Evolutionary conservation across 2,329 filamentous ascomycete species (phyloP), one percentile per base, ranked within the genome.

Genomic region (Zelopaecilomyces penicillatus): DNA sequence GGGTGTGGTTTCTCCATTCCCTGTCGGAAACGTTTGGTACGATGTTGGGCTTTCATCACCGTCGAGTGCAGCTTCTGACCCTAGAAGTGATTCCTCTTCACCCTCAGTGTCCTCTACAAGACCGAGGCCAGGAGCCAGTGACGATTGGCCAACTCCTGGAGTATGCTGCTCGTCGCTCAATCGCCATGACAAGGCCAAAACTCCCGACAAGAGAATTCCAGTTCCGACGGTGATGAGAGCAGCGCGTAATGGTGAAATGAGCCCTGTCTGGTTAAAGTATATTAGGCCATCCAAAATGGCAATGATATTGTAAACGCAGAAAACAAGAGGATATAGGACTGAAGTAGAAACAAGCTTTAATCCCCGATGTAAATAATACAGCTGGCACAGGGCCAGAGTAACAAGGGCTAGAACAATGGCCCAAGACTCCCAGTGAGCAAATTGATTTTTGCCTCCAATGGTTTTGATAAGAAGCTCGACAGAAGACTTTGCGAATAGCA

Each of bases 281-380:
- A 98, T 95, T 54, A 98, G 75, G 30, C 93, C 93, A 65, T 98
- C 93, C 54, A 97, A 73, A 54, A 98, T 98, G 53, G 93, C 93
- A 59, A 97, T 90, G 58, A 98, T 95, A 73, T 98, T 98, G 75
- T 97, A 98, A 52, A 97, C 81, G 74, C 93, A 98, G 67, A 98
- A 98, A 34, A 97, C 90, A 55, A 97, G 83, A 5, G 93, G 93
- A 65, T 98, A 98, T 54, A 98, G 75, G 50, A 97, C 85, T 57
- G 88, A 95, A 26, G 93, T 97, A 44, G 90, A 96, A 64, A 94
- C 89, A 42, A 98, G 76, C 66, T 95, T 95, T 50, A 98, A 75
- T 43, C 93, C 93, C 37, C 87, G 80, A 61, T 98, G 93, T 49
- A 98, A 79, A 65, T 94, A 97, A 67, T 95, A 98, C 5, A 98